Base-by-base conservation (phyloP, 805 yeast species). In the Komagataella pastoris region DNA sequence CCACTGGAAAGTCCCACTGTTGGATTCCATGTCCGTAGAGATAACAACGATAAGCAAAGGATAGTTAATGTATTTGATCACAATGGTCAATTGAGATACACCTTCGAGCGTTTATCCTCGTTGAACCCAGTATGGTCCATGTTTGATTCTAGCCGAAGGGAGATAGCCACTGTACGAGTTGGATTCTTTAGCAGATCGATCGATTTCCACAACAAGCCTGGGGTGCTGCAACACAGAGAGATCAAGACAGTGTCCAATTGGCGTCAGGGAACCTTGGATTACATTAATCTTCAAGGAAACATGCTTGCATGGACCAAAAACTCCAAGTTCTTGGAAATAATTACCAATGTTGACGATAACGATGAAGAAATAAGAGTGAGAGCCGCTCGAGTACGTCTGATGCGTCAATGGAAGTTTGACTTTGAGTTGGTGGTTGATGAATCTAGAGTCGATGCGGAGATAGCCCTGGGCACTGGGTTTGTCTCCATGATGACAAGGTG, bases 401-500 rank as follows among this genome's bases (percentile, higher is more conserved):
- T 80, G 76, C 70, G 85, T 58, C 80, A 75, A 58, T 74, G 78
- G 67, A 71, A 73, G 56, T 71, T 79, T 56, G 85, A 81, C 61
- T 81, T 75, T 64, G 85, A 80, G 62, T 55, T 81, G 53, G 62
- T 75, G 40, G 61, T 80, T 24, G 83, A 80, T 60, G 74, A 70
- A 50, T 50, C 59, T 1, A 66, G 69, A 55, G 65, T 78, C 24
- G 80, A 76, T 58, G 60, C 67, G n/a, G 77, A 76, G 52, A 66
- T 74, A 46, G 83, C 77, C 2, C 60, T 81, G 50, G 76, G 80
- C n/a, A 79, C 85, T 6, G 83, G 74, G 1, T 81, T 80, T 57
- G 63, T 78, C 51, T 71, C 83, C 17, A 79, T 81, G 81, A 68
- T 77, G 66, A 77, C 84, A n/a, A 81, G 79, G 63, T 81, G 87